Percentiles rank a stretch among this genome's conserved stretches.
Evolutionary conservation across 2,329 filamentous ascomycete species (phyloP).

Genomic region (Botrytis deweyae): DNA sequence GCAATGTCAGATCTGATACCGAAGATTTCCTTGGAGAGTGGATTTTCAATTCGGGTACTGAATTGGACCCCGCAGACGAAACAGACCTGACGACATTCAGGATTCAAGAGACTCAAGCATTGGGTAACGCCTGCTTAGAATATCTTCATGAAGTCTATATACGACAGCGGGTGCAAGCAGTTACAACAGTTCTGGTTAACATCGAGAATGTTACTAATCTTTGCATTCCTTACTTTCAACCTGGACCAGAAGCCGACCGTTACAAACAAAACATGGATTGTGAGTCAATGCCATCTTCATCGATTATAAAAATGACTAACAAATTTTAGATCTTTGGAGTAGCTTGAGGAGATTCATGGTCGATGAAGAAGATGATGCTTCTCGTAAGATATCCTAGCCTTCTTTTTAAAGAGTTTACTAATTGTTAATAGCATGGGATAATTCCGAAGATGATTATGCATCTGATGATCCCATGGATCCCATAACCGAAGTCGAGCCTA

Average conservation of each 20-base stretch:
- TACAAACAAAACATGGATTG: constrained; percentile 26
- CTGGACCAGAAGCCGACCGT: constrained; percentile 22
- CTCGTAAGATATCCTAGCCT: constrained; percentile 37
- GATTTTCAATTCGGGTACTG: constrained; percentile 27
- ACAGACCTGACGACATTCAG: constrained; percentile 10
- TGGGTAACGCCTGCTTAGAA: constrained; percentile 37
- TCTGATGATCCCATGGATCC: constrained; percentile 57
- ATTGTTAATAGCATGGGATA: constrained; percentile 38
- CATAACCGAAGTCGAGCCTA: constrained; percentile 48
- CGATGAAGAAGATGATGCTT: constrained; percentile 42
- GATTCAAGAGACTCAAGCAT: constrained; percentile 24
- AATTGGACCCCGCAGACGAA: constrained; percentile 26
- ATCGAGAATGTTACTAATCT: constrained; percentile 34
- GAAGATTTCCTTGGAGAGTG: constrained; percentile 33
- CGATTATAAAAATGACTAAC: constrained; percentile 21
- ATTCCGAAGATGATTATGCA: constrained; percentile 41
- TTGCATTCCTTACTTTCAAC: constrained; percentile 33
- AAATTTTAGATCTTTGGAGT: constrained; percentile 27
- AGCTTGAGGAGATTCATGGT: constrained; percentile 37
- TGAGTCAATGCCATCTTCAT: constrained; percentile 26
- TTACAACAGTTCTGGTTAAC: constrained; percentile 32
- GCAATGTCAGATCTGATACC: constrained; percentile 46
- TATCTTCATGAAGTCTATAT: constrained; percentile 37
- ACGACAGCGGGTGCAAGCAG: constrained; percentile 32
- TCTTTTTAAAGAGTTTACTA: background rate